These are phyloP conservation scores for Stephania yunnanensis DNA, from an alignment of 164 flowering plant species.

Conservation along the genomic window DNA sequence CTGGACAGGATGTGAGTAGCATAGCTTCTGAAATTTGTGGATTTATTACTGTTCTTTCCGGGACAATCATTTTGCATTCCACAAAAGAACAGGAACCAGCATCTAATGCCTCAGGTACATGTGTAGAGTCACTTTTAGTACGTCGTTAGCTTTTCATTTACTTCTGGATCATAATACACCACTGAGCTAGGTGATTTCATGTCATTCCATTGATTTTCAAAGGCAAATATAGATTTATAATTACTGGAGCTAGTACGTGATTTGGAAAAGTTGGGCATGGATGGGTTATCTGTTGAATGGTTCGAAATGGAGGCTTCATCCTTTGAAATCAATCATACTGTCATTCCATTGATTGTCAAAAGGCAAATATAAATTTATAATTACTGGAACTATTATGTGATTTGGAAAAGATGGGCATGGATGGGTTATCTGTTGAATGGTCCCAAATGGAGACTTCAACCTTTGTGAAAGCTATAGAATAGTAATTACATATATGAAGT, in stretches of 20 bases:
- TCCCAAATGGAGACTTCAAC: not conserved
- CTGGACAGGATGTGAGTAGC: conserved; percentile 70
- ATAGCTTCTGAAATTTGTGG: conserved; percentile 93
- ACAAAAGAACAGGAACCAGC: conserved; percentile 70
- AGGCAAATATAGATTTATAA: not conserved
- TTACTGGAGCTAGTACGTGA: not conserved
- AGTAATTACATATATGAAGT: not conserved
- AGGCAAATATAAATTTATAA: too few relatives aligned
- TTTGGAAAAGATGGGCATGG: too few relatives aligned
- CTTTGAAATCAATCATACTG: not conserved
- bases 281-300: not conserved
- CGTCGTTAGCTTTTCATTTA: not conserved
- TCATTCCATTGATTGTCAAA: not conserved
- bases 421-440: not conserved
- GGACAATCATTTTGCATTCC: conserved; percentile 80
- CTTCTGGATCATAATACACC: not conserved
- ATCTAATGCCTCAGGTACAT: conserved; percentile 44
- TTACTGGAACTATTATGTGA: too few relatives aligned
- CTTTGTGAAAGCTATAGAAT: not conserved
- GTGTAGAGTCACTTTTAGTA: not conserved
- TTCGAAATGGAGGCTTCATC: not conserved
- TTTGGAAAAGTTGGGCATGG: not conserved
- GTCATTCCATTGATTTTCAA: not conserved
- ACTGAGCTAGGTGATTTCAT: not conserved
- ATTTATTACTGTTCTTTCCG: conserved; percentile 77